Evolutionary conservation across 2,329 filamentous ascomycete species (phyloP).

Genomic region (Amphichorda felina): DNA sequence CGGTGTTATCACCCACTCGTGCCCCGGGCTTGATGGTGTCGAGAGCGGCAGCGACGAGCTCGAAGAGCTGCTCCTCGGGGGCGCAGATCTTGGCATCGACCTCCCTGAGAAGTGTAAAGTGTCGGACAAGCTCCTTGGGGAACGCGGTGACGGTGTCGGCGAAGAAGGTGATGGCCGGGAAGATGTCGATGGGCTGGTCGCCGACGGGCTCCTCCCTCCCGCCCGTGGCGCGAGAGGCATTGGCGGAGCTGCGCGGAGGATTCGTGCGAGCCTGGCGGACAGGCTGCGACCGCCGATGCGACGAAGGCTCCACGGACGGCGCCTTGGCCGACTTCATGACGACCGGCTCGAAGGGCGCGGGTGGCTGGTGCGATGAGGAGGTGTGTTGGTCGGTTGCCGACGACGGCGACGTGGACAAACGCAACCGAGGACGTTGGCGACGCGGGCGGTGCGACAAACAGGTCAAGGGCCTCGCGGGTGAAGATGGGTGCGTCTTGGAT

Average conservation of each 20-base stretch:
- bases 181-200: constrained; percentile 54
- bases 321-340: constrained; percentile 46
- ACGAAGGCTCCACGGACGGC: constrained; percentile 26
- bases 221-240: constrained; percentile 27
- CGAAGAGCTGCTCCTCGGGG: constrained; percentile 71
- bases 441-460: too few relatives aligned
- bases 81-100: constrained; percentile 94
- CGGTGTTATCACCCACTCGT: constrained; percentile 28
- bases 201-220: constrained; percentile 32
- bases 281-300: constrained; percentile 49
- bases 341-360: constrained; percentile 6
- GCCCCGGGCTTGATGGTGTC: constrained; percentile 35
- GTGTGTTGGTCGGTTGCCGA: constrained; percentile 1
- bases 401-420: too few relatives aligned
- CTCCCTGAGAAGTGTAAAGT: constrained; percentile 93
- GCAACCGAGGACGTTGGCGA: too few relatives aligned
- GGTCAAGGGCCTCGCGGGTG: not conserved
- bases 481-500: too few relatives aligned
- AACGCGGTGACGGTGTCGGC: constrained; percentile 86
- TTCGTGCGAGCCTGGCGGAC: constrained; percentile 55
- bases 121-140: constrained; percentile 87
- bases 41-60: constrained; percentile 57
- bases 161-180: constrained; percentile 61
- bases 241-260: constrained; percentile 42
- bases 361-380: not conserved